phyloP scores from a whole-genome alignment of 768 basidiomycete genomes.

The Amanita rubescens region DNA sequence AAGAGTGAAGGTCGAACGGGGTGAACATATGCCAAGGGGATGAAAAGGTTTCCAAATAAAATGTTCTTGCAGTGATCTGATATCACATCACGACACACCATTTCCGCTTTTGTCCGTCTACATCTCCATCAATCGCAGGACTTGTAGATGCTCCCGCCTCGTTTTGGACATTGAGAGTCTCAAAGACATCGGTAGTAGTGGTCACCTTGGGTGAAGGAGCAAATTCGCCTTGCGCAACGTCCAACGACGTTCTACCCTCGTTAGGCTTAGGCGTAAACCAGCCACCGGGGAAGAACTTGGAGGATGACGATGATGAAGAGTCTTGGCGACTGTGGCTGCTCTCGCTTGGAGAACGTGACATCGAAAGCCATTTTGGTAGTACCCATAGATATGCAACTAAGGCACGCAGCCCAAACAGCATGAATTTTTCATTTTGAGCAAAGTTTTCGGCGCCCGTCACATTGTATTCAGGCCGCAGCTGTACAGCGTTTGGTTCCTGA shows the following conservation, averaged over 20 bases:
- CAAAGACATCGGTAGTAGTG: slow-evolving; percentile 17
- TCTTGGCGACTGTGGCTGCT: slow-evolving; percentile 39
- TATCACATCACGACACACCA: slow-evolving; percentile 34
- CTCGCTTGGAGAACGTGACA: slow-evolving; percentile 22
- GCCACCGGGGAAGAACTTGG: slow-evolving; percentile 49
- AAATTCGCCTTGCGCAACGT: slow-evolving; percentile 45
- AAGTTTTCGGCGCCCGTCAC: background rate
- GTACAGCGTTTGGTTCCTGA: background rate
- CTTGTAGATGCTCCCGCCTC: slow-evolving; percentile 8
- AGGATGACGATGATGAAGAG: slow-evolving; percentile 21
- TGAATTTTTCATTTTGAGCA: background rate
- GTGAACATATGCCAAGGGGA: background rate
- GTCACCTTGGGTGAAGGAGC: slow-evolving; percentile 19
- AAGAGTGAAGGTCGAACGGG: background rate
- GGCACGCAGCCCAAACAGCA: slow-evolving; percentile 4
- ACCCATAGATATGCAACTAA: slow-evolving; percentile 5
- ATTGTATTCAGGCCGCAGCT: background rate
- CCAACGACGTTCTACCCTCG: slow-evolving; percentile 40
- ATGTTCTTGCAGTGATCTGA: too few species aligned
- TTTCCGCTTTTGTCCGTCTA: slow-evolving; percentile 25
- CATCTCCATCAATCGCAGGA: slow-evolving; percentile 7
- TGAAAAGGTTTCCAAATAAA: background rate
- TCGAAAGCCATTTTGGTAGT: slow-evolving; percentile 1
- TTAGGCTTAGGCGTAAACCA: slow-evolving; percentile 36
- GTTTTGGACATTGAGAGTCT: slow-evolving; percentile 10